Evolutionary conservation across 139 green algal genomes (phyloP), one percentile per base, ranked within the genome.

Genomic region (Picochlorum sp.): DNA sequence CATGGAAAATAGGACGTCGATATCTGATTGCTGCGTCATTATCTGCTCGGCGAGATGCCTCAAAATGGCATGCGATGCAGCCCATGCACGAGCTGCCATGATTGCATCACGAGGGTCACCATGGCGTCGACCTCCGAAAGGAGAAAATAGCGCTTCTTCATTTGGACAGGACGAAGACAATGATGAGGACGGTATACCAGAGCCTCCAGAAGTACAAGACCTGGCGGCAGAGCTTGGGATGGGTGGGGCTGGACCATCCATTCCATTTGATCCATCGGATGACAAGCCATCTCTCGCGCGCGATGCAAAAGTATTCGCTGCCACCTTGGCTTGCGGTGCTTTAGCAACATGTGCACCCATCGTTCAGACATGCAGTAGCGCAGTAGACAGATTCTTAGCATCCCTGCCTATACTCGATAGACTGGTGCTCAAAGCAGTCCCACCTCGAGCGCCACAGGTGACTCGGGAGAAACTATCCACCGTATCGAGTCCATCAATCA

Each of bases 171-270:
- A 72, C 1, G 63, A 73, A 28, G 65, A 65, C 1, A 63, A 56
- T 24, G 70, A 50, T 24, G 51, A 51, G 21, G 62, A 70, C 28
- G 69, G 62, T 26, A 30, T 65, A 7, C 54, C 38, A 9, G 65
- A 71, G 18, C 56, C 63, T 6, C 64, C 70, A 3, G 70, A 77
- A 24, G 34, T 77, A 3, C 16, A 52, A 26, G 44, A 69, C 7
- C 51, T 67, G 8, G 32, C 66, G 16, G 41, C 38, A 28, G 70
- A 73, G 49, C 58, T 65, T 28, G 58, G 21, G 4, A n/a, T 26
- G 20, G 41, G 34, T 41, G 34, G 34, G 7, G 8, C 7, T 41
- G 34, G 58, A 52, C 58, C 57, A 30, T 30, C 58, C 10, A 30
- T 55, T 18, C n/a, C n/a, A 26, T 23, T 23, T 55, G 47, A 55